Conservation (phyloP, 176 grass and related monocot species). For the Raddia guianensis region DNA sequence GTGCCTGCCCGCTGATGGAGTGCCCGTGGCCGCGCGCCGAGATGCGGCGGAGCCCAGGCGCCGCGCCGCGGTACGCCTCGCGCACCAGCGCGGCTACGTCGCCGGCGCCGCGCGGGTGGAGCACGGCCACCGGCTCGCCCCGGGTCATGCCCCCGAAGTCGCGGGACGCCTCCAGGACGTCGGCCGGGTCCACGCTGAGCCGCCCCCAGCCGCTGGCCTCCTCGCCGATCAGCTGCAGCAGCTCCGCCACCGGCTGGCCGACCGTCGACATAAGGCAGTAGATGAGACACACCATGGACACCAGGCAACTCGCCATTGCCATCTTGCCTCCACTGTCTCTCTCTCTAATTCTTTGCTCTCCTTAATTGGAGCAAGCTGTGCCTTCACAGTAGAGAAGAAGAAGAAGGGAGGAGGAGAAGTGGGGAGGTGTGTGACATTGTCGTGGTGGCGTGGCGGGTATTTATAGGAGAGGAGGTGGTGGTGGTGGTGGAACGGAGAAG, state of each 20-base stretch:
- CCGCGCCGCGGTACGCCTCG: slow-evolving; percentile 46
- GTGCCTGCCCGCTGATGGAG: slow-evolving; percentile 88
- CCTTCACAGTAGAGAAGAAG: too few relatives aligned
- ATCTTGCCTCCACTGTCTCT: slow-evolving; percentile 38
- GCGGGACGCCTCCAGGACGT: slow-evolving; percentile 48
- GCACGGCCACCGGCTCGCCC: slow-evolving; percentile 57
- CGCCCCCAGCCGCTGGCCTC: slow-evolving; percentile 24
- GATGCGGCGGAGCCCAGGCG: slow-evolving; percentile 51
- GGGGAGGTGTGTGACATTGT: slow-evolving; percentile 2
- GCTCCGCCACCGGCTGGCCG: slow-evolving; percentile 49
- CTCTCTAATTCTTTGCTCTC: not conserved
- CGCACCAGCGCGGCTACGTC: slow-evolving; percentile 61
- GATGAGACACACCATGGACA: slow-evolving; percentile 55
- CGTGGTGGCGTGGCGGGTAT: slow-evolving; percentile 31
- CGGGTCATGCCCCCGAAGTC: slow-evolving; percentile 67
- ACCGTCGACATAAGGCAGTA: slow-evolving; percentile 73
- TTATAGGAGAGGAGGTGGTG: slow-evolving; percentile 43
- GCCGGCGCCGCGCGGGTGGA: slow-evolving; percentile 54
- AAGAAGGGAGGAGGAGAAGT: not conserved
- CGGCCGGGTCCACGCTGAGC: slow-evolving; percentile 59
- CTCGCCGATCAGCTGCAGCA: slow-evolving; percentile 48
- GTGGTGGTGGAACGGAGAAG: slow-evolving; percentile 6
- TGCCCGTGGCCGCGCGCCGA: slow-evolving; percentile 82
- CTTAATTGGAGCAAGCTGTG: not conserved
- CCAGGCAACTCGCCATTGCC: slow-evolving; percentile 51